Base-by-base conservation (phyloP, 192 early-diverging fungal genomes). In the Phlyctochytrium planicorne region DNA sequence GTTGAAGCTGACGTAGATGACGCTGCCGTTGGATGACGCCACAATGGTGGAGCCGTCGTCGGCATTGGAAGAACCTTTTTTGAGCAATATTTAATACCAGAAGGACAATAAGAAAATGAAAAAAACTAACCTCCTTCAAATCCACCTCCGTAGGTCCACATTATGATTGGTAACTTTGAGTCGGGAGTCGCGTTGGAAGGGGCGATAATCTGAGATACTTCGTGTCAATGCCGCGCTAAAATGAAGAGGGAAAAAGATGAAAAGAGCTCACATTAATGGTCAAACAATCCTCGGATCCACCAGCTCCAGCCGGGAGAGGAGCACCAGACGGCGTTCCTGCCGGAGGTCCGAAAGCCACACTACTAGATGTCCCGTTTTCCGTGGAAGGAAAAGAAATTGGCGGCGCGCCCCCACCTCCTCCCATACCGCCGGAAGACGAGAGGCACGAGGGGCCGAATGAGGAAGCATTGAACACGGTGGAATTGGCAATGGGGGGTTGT, bases 141-240 rank as follows among this genome's bases (percentile, higher is more conserved):
- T 27, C 71, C 78, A 30, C 87, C 88, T 6, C 82, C 83, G 53
- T 89, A 81, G 31, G 89, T 79, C 60, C 75, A 90, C 4, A 89
- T 76, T 63, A 86, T 70, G 2, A 88, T 87, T 35, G 89, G 88
- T n/a, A 82, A 63, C 25, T 76, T 69, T 2, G 40, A 47, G 40
- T 47, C 20, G 25, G 63, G 16, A 25, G 50, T 59, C 17, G 23
- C 10, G 29, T 6, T 16, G 30, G 80, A 80, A 47, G 40, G 40
- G 14, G 69, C 56, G 52, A 66, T 74, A 27, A 84, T n/a, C n/a
- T n/a, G n/a, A n/a, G n/a, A n/a, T n/a, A n/a, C n/a, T n/a, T n/a
- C n/a, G n/a, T n/a, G n/a, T n/a, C n/a, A n/a, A n/a, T n/a, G n/a
- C n/a, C n/a, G n/a, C n/a, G n/a, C n/a, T n/a, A n/a, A n/a, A n/a